These are phyloP conservation scores for Fusarium succisae DNA, from an alignment of 2,329 filamentous ascomycete genomes.

Conservation along the genomic window DNA sequence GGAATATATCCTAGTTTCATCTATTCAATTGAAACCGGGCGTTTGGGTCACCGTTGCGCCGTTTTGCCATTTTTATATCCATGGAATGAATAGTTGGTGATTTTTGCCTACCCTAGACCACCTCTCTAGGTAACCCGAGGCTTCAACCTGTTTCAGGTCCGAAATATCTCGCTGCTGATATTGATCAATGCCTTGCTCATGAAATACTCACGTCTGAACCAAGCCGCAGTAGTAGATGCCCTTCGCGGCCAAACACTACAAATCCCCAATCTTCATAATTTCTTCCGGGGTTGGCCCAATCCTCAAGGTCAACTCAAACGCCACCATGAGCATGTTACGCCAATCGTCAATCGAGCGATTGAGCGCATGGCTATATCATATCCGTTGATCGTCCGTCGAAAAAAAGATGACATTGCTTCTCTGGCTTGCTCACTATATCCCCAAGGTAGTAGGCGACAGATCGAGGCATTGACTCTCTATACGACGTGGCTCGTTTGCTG, in stretches of 20 bases:
- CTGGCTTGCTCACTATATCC: slow-evolving; percentile 39
- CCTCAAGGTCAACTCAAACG: slow-evolving; percentile 27
- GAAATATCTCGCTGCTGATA: neutral
- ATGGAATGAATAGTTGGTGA: neutral
- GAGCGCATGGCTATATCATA: slow-evolving; percentile 50
- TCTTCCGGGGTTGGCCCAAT: slow-evolving; percentile 42
- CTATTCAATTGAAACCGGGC: neutral
- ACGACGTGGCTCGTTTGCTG: slow-evolving; percentile 47
- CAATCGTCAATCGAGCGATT: slow-evolving; percentile 34
- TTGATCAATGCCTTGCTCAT: slow-evolving; percentile 3
- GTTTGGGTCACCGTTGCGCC: neutral
- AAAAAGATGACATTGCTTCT: slow-evolving; percentile 47
- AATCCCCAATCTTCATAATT: slow-evolving; percentile 39
- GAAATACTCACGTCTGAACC: slow-evolving; percentile 31
- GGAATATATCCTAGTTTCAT: neutral
- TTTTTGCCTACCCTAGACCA: slow-evolving; percentile 13
- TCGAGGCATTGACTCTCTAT: slow-evolving; percentile 40
- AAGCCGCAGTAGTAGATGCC: slow-evolving; percentile 30
- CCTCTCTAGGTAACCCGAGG: neutral
- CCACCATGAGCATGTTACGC: slow-evolving; percentile 31
- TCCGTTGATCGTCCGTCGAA: slow-evolving; percentile 33
- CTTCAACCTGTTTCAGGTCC: neutral
- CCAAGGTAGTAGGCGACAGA: slow-evolving; percentile 15
- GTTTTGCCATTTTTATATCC: neutral
- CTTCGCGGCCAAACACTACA: slow-evolving; percentile 43